Evolutionary conservation across 169 alveolate genomes (phyloP).

Genomic region (Eimeria necatrix): DNA sequence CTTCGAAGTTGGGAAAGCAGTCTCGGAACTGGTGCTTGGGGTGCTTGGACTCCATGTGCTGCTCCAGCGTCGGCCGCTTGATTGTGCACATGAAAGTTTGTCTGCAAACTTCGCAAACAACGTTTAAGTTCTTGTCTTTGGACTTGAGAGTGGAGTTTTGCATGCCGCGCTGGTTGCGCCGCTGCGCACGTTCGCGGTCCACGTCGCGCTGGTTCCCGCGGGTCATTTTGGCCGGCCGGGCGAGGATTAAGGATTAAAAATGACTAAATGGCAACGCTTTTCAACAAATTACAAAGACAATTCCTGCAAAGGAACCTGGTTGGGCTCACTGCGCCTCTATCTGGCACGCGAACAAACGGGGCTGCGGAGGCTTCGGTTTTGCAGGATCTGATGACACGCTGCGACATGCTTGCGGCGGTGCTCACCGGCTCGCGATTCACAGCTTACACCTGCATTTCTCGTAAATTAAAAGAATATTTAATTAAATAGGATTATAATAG

Average conservation of each 20-base stretch:
- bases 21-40: constrained; percentile 87
- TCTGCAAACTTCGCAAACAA: constrained; percentile 88
- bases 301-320: no score
- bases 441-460: no score
- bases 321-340: no score
- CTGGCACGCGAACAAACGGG: no score
- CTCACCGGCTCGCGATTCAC: no score
- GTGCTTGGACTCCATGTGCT: constrained; percentile 89
- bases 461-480: no score
- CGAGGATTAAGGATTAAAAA: background rate
- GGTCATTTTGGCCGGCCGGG: constrained; percentile 84
- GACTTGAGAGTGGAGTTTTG: constrained; percentile 87
- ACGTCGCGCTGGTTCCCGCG: constrained; percentile 92
- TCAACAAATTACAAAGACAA: no score
- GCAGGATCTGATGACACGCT: no score
- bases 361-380: no score
- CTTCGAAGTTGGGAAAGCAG: constrained; percentile 84
- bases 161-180: constrained; percentile 86
- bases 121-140: constrained; percentile 86
- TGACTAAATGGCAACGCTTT: background rate
- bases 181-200: constrained; percentile 87
- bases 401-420: no score
- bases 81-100: constrained; percentile 92
- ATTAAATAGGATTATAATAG: no score
- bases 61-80: constrained; percentile 87